These are phyloP conservation scores for Hypoxylon lienhwacheense DNA, from an alignment of 495 filamentous ascomycete genomes.

Conservation along the genomic window DNA sequence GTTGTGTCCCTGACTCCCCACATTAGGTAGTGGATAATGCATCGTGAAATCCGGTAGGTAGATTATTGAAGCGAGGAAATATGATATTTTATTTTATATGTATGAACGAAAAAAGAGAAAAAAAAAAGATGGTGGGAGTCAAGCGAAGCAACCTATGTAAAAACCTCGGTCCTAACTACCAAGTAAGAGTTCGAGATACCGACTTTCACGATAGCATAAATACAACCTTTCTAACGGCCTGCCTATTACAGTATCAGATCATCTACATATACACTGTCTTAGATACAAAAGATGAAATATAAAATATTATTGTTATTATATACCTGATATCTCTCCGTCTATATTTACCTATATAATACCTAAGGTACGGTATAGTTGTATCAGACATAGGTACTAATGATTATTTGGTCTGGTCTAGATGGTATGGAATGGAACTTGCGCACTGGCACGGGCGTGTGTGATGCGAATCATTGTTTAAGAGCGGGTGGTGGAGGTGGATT, in stretches of 20 bases:
- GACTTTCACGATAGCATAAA: too few species aligned
- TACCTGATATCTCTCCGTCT: too few species aligned
- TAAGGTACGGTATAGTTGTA: neutral
- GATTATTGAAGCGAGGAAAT: constrained; percentile 9
- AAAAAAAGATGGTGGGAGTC: constrained; percentile 5
- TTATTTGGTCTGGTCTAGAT: constrained; percentile 3
- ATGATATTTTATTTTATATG: too few species aligned
- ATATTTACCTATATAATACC: constrained; percentile 1
- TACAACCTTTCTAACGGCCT: too few species aligned
- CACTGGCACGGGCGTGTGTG: constrained; percentile 25
- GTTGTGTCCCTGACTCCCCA: constrained; percentile 20
- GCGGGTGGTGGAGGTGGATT: constrained; percentile 13
- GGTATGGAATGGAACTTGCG: constrained; percentile 8
- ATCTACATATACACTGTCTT: too few species aligned
- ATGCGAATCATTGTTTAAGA: constrained; percentile 29
- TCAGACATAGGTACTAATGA: neutral
- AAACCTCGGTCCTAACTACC: too few species aligned
- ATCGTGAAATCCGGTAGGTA: constrained; percentile 2
- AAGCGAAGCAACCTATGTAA: too few species aligned
- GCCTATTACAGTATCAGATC: too few species aligned
- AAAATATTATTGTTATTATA: too few species aligned
- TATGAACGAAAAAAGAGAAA: too few species aligned
- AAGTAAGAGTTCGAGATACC: too few species aligned
- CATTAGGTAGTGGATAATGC: constrained; percentile 6
- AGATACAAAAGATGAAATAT: too few species aligned